Evolutionary conservation across 1,284 basidiomycete species (phyloP).

Genomic region (Ganoderma lingzhi): DNA sequence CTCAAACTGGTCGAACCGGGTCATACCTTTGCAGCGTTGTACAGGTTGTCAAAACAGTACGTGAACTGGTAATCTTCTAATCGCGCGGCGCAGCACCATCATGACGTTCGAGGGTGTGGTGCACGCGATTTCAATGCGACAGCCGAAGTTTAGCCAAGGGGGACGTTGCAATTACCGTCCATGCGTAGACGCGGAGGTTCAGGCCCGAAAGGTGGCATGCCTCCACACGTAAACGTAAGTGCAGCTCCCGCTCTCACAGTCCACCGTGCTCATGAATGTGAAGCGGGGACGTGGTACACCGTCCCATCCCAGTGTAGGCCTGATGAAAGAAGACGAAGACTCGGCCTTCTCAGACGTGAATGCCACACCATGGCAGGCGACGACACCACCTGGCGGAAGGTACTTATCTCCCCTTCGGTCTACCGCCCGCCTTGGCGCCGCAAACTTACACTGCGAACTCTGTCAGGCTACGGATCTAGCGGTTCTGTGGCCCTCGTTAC

Average conservation of each 20-base stretch:
- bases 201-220: background rate
- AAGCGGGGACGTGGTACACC: background rate
- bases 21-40: background rate
- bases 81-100: background rate
- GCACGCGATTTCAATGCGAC: background rate
- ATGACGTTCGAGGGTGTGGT: slow-evolving; percentile 4
- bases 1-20: background rate
- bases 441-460: background rate
- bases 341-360: background rate
- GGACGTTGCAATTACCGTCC: background rate
- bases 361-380: background rate
- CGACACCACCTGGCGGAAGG: background rate
- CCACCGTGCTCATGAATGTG: background rate
- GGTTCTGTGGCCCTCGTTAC: background rate
- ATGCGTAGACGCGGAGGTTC: background rate
- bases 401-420: background rate
- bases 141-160: slow-evolving; percentile 5
- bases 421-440: background rate
- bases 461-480: background rate
- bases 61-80: slow-evolving; percentile 14
- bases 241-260: background rate
- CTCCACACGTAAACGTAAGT: slow-evolving; percentile 1
- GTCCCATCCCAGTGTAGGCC: background rate
- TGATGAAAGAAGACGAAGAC: background rate
- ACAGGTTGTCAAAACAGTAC: background rate